Conservation (phyloP, 805 yeast genomes). For the Spathaspora arborariae region DNA sequence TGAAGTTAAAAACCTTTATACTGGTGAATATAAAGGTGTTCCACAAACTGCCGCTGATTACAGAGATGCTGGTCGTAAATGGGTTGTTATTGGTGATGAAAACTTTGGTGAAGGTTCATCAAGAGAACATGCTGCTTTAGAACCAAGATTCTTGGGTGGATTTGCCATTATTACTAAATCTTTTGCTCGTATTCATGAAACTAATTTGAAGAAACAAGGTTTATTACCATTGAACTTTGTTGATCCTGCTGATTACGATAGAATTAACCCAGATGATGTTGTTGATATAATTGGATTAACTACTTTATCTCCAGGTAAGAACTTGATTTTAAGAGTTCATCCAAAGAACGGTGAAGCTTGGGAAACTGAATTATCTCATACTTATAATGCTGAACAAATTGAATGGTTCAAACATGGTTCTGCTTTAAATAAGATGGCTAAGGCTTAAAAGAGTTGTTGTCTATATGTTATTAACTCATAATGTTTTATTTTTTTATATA, state of each 20-base stretch:
- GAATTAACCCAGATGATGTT: constrained; percentile 85
- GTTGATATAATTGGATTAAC: constrained; percentile 83
- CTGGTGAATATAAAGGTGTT: constrained; percentile 90
- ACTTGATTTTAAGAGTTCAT: constrained; percentile 71
- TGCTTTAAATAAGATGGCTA: constrained; percentile 94
- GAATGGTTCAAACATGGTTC: constrained; percentile 99
- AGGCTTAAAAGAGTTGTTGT: neutral
- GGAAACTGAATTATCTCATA: constrained; percentile 91
- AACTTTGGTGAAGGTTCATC: constrained; percentile 99
- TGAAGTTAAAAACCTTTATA: constrained; percentile 82
- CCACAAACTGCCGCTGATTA: constrained; percentile 95
- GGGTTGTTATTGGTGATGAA: constrained; percentile 99
- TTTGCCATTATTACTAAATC: constrained; percentile 97
- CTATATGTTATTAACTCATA: neutral
- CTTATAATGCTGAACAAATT: constrained; percentile 94
- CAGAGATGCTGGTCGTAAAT: constrained; percentile 87
- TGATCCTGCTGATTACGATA: constrained; percentile 87
- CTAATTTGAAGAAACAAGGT: constrained; percentile 99
- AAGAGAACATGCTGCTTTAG: constrained; percentile 99
- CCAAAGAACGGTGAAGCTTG: constrained; percentile 75
- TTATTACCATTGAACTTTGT: constrained; percentile 93
- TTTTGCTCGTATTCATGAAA: constrained; percentile 98
- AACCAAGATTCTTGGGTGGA: constrained; percentile 99
- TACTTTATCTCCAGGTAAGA: constrained; percentile 89
- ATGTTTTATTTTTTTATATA: neutral